Percentiles rank a stretch among this genome's conserved stretches.
Evolutionary conservation across 306 rosid genomes (phyloP).

Genomic region (Begonia fuchsioides): DNA sequence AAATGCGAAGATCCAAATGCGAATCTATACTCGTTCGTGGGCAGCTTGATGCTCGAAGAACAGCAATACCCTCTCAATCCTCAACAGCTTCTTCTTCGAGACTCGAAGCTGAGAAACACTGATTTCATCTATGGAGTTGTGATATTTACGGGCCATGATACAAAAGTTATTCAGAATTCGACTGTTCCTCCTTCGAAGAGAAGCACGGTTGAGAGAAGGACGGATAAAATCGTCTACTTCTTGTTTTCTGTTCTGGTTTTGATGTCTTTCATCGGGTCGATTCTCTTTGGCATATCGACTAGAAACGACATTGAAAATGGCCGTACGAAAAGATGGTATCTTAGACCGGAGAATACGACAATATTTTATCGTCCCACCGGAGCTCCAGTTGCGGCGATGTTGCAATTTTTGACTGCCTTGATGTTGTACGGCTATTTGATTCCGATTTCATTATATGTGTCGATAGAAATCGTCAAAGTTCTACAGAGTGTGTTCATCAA

Average conservation of each 20-base stretch:
- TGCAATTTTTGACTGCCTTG: constrained; percentile 67
- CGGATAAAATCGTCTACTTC: constrained; percentile 72
- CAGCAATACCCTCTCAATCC: constrained; percentile 70
- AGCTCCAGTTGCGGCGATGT: constrained; percentile 53
- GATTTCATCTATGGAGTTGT: constrained; percentile 87
- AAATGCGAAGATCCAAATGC: constrained; percentile 97
- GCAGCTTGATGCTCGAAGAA: constrained; percentile 50
- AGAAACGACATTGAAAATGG: constrained; percentile 43
- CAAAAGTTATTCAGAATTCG: constrained; percentile 92
- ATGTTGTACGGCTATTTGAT: constrained; percentile 85
- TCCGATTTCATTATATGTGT: constrained; percentile 91
- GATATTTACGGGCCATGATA: constrained; percentile 80
- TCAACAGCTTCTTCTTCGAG: constrained; percentile 88
- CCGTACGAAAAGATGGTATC: constrained; percentile 79
- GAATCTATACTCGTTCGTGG: constrained; percentile 72
- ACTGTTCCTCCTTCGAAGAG: constrained; percentile 91
- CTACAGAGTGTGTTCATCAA: constrained; percentile 86
- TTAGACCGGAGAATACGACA: constrained; percentile 58
- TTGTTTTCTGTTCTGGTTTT: constrained; percentile 44
- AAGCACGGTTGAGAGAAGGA: constrained; percentile 79
- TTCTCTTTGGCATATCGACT: constrained; percentile 59
- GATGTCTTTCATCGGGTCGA: constrained; percentile 53
- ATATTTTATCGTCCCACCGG: constrained; percentile 44
- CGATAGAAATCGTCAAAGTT: constrained; percentile 91
- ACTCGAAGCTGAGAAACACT: constrained; percentile 88